Evolutionary conservation across 176 grass and related monocot genomes (phyloP), one percentile per base, ranked within the genome.

Genomic region (Musa schizocarpa): DNA sequence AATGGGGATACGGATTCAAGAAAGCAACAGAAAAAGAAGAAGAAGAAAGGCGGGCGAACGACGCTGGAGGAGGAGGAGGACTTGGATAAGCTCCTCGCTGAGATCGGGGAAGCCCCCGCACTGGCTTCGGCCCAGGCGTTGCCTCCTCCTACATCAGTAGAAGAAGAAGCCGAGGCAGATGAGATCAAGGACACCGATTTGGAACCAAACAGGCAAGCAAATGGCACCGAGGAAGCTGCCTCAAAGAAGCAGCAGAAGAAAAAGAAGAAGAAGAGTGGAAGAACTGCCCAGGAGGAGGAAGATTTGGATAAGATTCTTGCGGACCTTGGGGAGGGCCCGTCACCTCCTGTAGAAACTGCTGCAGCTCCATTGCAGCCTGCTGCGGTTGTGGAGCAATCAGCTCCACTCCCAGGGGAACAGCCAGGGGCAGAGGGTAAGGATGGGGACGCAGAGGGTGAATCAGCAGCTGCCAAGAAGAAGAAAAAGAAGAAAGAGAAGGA

Each of bases 401-500:
- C 71, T 29, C 13, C 69, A 55, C 71, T n/a, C 50, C 55, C 65
- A 43, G 58, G 27, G 16, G 75, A 48, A 3, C 79, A 76, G 34
- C 54, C 55, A 62, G 64, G 76, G 50, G 76, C 48, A 16, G 86
- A 84, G 63, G 88, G 87, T 68, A 96, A 97, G 68, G 84, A 71
- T 69, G 88, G 75, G 24, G 88, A 98, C 82, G 90, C 77, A 68
- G 95, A 91, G 58, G 82, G 56, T 16, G 90, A 90, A 76, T 76
- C 59, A 6, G 88, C 86, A 65, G 85, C 90, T 50, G 86, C 90
- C 24, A 97, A 97, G 83, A 93, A 91, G 82, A 97, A 93, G 77
- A 97, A 97, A 74, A 97, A 97, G 75, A 97, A 97, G 79, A 97
- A 97, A 61, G 94, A 93, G 34, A 97, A 93, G 70, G 93, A 93